Base-by-base conservation (phyloP, 164 flowering plant genomes). In the Litsea cubeba region DNA sequence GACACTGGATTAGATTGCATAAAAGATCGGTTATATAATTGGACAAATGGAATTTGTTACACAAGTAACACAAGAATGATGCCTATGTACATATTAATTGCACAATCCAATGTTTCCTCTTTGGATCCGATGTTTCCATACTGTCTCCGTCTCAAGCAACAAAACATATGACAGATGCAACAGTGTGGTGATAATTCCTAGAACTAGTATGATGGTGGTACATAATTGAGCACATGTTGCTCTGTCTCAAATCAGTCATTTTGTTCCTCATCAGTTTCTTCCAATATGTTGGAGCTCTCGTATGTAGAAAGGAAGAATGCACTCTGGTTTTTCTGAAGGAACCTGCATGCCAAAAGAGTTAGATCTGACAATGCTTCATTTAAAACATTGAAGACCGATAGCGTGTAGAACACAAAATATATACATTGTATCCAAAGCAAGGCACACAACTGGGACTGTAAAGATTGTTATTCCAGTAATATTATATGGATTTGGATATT, bases 301-400 rank as follows among this genome's bases (percentile, higher is more conserved):
- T 90, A 89, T 5, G 87, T 71, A 35, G 90, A 83, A 40, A 83
- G 81, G 77, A 91, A 88, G 73, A 87, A 83, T 2, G 76, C 66
- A 72, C 78, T 83, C 76, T 83, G 93, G 72, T 89, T 84, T 81
- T 82, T 89, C 84, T 86, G 88, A 63, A 91, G 74, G 80, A 83
- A 91, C 77, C 93, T 91, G 90, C 75, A 73, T 24, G 1, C 62
- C 32, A 8, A 3, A 65, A 49, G 8, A 51, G 60, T 11, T 46
- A 40, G 8, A 74, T 35, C 5, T 54, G 6, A 54, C 60, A 54
- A 54, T 54, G n/a, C 20, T 54, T 54, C 60, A 14, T 15, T 54
- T 14, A 28, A 11, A 25, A 40, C 50, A 17, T 22, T 11, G 62
- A 50, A 50, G 20, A 24, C 26, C 11, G 3, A 12, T 70, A 12